Conservation (phyloP, 352 stramenopile genomes). For the Phytophthora cryptogea region DNA sequence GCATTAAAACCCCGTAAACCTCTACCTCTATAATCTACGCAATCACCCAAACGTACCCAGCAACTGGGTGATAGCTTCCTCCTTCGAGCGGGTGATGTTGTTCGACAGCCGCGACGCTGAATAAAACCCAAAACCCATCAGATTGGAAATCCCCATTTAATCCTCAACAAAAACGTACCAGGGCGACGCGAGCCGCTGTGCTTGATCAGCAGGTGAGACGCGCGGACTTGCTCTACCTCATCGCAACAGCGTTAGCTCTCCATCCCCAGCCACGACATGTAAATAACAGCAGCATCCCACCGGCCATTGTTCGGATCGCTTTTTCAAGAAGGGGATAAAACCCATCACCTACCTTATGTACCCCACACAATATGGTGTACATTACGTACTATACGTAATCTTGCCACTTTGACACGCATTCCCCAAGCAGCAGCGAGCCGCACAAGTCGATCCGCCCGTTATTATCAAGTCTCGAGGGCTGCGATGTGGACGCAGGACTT, state of each 20-base stretch:
- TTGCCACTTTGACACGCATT: conserved; percentile 10
- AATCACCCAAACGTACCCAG: conserved; percentile 36
- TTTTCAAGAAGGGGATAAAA: conserved; percentile 10
- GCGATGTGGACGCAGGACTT: conserved; percentile 80
- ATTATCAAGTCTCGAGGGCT: too few species aligned
- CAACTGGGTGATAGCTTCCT: conserved; percentile 89
- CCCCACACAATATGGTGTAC: neutral
- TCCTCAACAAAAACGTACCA: conserved; percentile 31
- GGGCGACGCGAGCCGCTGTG: conserved; percentile 90
- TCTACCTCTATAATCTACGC: neutral
- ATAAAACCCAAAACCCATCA: conserved; percentile 4
- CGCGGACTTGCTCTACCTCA: conserved; percentile 69
- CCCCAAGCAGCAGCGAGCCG: conserved; percentile 16
- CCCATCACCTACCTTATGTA: too few species aligned
- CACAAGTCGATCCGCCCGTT: neutral
- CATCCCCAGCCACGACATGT: neutral
- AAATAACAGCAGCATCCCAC: conserved; percentile 13
- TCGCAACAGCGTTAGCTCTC: conserved; percentile 8
- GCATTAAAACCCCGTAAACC: neutral
- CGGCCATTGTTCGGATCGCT: conserved; percentile 26
- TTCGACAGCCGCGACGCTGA: conserved; percentile 87
- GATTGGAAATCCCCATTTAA: neutral
- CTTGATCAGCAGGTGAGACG: conserved; percentile 95
- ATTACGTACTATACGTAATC: neutral
- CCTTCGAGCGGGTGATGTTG: conserved; percentile 91